Base-by-base conservation (phyloP, 495 filamentous ascomycete genomes). In the Trichoderma gamsii region DNA sequence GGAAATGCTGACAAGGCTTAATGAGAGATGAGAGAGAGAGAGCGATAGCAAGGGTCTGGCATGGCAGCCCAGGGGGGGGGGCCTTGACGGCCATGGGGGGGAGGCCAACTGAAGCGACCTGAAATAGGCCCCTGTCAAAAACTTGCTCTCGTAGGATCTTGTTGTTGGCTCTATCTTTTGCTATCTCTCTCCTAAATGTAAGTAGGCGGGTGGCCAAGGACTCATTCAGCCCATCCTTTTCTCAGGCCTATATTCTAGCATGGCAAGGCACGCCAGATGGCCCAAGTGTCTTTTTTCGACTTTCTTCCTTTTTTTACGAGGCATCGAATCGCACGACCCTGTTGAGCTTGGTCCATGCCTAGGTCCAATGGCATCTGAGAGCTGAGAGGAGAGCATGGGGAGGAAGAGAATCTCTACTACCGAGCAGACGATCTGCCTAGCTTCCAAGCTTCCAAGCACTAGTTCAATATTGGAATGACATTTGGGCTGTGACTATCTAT, bases 41-140 rank as follows among this genome's bases (percentile, higher is more conserved):
- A 52, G 49, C 18, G 18, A 52, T 52, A n/a, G 49, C 49, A 52
- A 52, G 49, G 49, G 49, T 52, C 49, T 21, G 15, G 49, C 49
- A 52, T n/a, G 49, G 21, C 18, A 21, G 49, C n/a, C 21, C 18
- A 51, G n/a, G 16, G n/a, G 46, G 46, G 11, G 46, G 16, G 12
- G 18, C 7, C 18, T n/a, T 21, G 18, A n/a, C 49, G 0, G 16
- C 49, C 4, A 29, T 4, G 29, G 29, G 29, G 29, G 29, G 29
- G 29, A 29, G 29, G 49, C 43, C 43, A 23, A 52, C n/a, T 52
- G 49, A 52, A 52, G 49, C 49, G 49, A 52, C 49, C 49, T 52
- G 49, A 52, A 23, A 52, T 52, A n/a, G 0, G 8, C 49, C 49
- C 49, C 49, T n/a, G 49, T 52, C 18, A 52, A 21, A 51, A 52